Base-by-base conservation (phyloP, 2,329 filamentous ascomycete genomes). In the Aureobasidium sp. region DNA sequence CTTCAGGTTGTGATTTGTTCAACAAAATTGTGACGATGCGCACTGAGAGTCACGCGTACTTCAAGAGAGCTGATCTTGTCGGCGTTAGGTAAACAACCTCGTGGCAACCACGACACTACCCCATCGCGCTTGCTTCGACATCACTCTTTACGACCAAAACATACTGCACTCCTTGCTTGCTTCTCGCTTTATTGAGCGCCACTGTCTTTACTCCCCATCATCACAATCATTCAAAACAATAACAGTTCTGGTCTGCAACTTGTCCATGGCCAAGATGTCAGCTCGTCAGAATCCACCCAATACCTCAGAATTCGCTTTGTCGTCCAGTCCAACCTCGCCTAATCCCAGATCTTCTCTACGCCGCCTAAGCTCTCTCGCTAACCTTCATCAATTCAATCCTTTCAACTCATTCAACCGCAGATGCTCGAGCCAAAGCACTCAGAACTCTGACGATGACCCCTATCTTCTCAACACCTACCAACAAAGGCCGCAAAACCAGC, bases 391-490 rank as follows among this genome's bases (percentile, higher is more conserved):
- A 27, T 67, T 74, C 63, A 72, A 73, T 44, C 71, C 70, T 2
- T 68, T 74, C 63, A 72, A 73, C 39, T 71, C 70, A 1, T 73
- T 74, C 67, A 67, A 61, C 44, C 69, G 71, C 48, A 70, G 71
- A 52, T 71, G 71, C 51, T 70, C 68, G 64, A 65, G 66, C 49
- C 62, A 57, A 44, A 29, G 52, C 37, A 55, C 61, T 2, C 52
- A 58, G 25, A 44, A 34, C 37, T 51, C 49, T 53, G 55, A 51
- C n/a, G 41, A 37, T 25, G 48, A 47, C 36, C 61, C 39, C 11
- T 47, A 34, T 55, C 41, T 64, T 64, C 69, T 65, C 65, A 67
- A 67, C 53, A 60, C 66, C 25, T 70, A 69, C 25, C 52, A 65
- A 22, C 55, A 70, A 67, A 62, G 67, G 60, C 22, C 34, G 52